Conservation (phyloP, 768 basidiomycete genomes). For the Panellus pusillus region DNA sequence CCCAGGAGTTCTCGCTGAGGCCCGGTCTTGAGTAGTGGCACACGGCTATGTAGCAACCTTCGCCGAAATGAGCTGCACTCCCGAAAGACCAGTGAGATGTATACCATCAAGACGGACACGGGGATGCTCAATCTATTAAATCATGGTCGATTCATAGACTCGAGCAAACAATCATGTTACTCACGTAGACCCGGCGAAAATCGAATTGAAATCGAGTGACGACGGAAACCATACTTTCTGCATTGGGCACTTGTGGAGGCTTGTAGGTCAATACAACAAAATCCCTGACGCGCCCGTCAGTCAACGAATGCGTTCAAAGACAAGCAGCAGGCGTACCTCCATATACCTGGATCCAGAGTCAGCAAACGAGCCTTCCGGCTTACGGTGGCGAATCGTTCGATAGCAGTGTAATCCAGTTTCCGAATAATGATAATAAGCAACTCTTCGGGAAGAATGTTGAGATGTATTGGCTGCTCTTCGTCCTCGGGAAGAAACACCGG, state of each 20-base stretch:
- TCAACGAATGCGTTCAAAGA: not conserved
- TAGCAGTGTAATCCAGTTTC: constrained; percentile 59
- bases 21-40: constrained; percentile 55
- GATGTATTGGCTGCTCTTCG: constrained; percentile 53
- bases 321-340: constrained; percentile 47
- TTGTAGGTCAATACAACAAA: constrained; percentile 67
- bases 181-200: constrained; percentile 67
- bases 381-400: constrained; percentile 78
- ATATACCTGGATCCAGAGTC: constrained; percentile 66
- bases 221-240: constrained; percentile 49
- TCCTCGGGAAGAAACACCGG: constrained; percentile 69
- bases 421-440: constrained; percentile 67
- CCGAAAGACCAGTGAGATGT: constrained; percentile 27
- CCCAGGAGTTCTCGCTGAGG: constrained; percentile 82
- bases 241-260: constrained; percentile 68
- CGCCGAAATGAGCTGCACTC: too few species aligned
- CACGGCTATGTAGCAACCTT: too few species aligned
- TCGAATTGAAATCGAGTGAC: constrained; percentile 55
- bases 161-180: too few species aligned
- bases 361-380: constrained; percentile 75
- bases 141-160: too few species aligned
- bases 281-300: constrained; percentile 42
- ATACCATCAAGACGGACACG: constrained; percentile 84
- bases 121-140: constrained; percentile 63
- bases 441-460: constrained; percentile 74